A percentile compares a stretch with the other conserved stretches of the same genome.
phyloP scores from a whole-genome alignment of 2,329 filamentous ascomycete species.

The Fusarium brachygibbosum region DNA sequence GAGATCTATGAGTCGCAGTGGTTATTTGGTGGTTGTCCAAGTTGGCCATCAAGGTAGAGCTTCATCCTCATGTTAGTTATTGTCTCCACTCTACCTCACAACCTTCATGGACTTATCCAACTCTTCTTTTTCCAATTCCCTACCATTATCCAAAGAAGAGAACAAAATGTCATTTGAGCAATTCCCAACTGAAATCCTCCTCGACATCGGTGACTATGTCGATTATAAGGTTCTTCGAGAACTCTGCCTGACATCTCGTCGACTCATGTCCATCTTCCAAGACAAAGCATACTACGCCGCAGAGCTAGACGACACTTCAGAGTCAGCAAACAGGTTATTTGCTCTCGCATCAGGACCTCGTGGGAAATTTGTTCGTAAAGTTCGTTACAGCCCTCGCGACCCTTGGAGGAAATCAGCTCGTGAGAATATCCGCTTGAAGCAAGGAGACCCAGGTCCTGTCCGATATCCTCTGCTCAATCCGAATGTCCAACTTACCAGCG shows the following conservation, averaged over 20 bases:
- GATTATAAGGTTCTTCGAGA: background rate
- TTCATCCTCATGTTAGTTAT: background rate
- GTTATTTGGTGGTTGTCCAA: background rate
- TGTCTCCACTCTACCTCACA: background rate
- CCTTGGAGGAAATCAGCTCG: background rate
- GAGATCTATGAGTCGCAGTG: background rate
- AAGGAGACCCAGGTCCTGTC: background rate
- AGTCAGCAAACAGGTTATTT: background rate
- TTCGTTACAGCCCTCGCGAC: slow-evolving; percentile 5
- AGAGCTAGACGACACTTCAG: background rate
- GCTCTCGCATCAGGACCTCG: slow-evolving; percentile 5
- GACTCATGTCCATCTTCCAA: background rate
- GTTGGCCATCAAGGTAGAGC: slow-evolving; percentile 2
- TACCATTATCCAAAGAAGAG: background rate
- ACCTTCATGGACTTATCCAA: background rate
- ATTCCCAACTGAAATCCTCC: background rate
- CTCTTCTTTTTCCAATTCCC: no score
- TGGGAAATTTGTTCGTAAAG: background rate
- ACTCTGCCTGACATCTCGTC: background rate
- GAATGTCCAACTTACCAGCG: background rate
- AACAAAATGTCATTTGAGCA: background rate
- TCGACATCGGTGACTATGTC: background rate
- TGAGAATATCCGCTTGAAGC: background rate
- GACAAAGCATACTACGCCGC: background rate
- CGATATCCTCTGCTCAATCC: background rate